Base-by-base conservation (phyloP, 176 grass and related monocot genomes). In the Lolium rigidum region DNA sequence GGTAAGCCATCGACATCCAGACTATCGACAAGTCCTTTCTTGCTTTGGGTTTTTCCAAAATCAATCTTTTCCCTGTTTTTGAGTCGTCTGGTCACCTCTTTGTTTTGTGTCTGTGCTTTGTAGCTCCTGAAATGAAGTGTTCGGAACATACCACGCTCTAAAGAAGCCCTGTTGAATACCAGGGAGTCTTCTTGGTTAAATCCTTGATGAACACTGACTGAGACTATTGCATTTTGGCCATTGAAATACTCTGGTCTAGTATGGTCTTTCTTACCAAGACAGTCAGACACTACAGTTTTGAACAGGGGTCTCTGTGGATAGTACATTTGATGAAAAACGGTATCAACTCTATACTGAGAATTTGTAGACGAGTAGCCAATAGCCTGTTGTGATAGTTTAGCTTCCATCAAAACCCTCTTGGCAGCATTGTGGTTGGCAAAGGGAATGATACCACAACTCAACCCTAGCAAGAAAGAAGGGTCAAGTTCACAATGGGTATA, bases 151-250 rank as follows among this genome's bases (percentile, higher is more conserved):
- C 95, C 92, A 65, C 95, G 88, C 62, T 97, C 95, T 77, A 98
- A 60, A 68, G 95, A 98, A 69, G 95, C 60, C 80, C 82, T 95
- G 84, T 98, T 98, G 85, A 98, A 73, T 44, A 98, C 93, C 31
- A 98, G 83, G 28, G 95, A 95, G 85, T 98, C 91, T 88, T 98
- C 95, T 86, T 98, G 93, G 61, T 95, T 98, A 86, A 90, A 98
- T 70, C 93, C 95, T 70, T 95, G 89, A 89, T 98, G 93, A 88
- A 98, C 80, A 17, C 84, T 93, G 17, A 98, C 78, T 8, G 93
- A 90, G 3, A 95, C 91, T 88, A 98, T 95, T 80, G 93, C 87
- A 78, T 98, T 95, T 83, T 98, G 93, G 7, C 95, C 93, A 81
- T 95, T 98, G 89, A 93, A 98, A 89, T 88, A 95, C 51, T 98